Percentiles rank a stretch among this genome's conserved stretches.
Evolutionary conservation across 2,329 filamentous ascomycete species (phyloP).

Genomic region (Aureobasidium subglaciale): DNA sequence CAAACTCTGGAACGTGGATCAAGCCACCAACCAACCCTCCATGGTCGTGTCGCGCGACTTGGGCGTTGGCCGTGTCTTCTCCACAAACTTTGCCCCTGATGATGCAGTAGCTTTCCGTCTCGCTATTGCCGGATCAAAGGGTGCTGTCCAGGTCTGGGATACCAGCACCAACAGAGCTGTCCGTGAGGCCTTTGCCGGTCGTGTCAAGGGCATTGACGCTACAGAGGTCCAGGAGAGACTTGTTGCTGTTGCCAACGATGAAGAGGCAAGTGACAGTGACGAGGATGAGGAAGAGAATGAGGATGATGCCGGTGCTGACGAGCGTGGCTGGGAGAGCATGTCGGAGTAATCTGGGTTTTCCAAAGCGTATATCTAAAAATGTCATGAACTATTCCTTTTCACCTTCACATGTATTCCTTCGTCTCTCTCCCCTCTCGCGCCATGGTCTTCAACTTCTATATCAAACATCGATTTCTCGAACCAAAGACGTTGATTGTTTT

Average conservation of each 20-base stretch:
- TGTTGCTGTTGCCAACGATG: conserved; percentile 58
- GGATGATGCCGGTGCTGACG: conserved; percentile 36
- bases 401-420: no score
- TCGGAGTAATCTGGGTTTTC: conserved; percentile 21
- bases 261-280: conserved; percentile 56
- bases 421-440: no score
- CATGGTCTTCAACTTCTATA: no score
- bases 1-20: conserved; percentile 84
- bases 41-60: conserved; percentile 89
- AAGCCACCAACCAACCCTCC: conserved; percentile 58
- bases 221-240: conserved; percentile 66
- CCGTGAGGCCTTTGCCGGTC: conserved; percentile 71
- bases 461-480: not conserved
- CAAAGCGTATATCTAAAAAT: not conserved
- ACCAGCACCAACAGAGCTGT: conserved; percentile 89
- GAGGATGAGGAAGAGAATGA: conserved; percentile 52
- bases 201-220: conserved; percentile 37
- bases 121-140: conserved; percentile 90
- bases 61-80: conserved; percentile 92
- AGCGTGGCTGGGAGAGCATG: conserved; percentile 31
- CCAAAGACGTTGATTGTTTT: not conserved
- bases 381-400: not conserved
- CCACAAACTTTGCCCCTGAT: conserved; percentile 83
- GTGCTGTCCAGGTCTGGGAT: conserved; percentile 89
- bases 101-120: conserved; percentile 84